phyloP scores from a whole-genome alignment of 179 eudicot species.

The Beta macrorhiza region DNA sequence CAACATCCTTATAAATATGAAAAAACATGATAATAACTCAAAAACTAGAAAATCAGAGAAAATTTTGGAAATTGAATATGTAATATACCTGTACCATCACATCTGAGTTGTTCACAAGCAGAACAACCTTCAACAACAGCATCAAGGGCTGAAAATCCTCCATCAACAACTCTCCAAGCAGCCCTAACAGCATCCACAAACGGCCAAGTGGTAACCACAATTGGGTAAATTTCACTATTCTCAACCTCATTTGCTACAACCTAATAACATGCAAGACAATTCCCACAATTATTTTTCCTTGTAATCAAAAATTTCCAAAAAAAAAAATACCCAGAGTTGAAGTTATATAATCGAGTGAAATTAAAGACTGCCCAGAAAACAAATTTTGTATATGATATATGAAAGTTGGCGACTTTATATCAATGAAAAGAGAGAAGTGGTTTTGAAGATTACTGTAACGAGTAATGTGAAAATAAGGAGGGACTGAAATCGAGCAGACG shows the following conservation, averaged over 20 bases:
- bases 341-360: neutral
- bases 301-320: neutral
- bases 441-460: conserved; percentile 16
- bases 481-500: neutral
- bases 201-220: conserved; percentile 92
- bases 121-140: conserved; percentile 92
- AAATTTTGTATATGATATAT: neutral
- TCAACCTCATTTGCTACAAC: conserved; percentile 42
- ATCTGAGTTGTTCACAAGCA: conserved; percentile 76
- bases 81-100: conserved; percentile 85
- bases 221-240: conserved; percentile 43
- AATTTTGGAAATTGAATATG: neutral
- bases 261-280: conserved; percentile 28
- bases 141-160: conserved; percentile 77
- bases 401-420: neutral
- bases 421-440: neutral
- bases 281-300: neutral
- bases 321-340: neutral
- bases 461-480: conserved; percentile 17
- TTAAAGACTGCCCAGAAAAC: neutral
- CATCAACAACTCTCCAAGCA: conserved; percentile 69
- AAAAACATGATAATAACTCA: neutral
- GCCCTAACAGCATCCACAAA: conserved; percentile 83
- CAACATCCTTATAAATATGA: neutral
- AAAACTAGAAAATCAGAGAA: neutral